Conservation (phyloP, 2,329 filamentous ascomycete genomes). For the Ophiosphaerella herpotricha region DNA sequence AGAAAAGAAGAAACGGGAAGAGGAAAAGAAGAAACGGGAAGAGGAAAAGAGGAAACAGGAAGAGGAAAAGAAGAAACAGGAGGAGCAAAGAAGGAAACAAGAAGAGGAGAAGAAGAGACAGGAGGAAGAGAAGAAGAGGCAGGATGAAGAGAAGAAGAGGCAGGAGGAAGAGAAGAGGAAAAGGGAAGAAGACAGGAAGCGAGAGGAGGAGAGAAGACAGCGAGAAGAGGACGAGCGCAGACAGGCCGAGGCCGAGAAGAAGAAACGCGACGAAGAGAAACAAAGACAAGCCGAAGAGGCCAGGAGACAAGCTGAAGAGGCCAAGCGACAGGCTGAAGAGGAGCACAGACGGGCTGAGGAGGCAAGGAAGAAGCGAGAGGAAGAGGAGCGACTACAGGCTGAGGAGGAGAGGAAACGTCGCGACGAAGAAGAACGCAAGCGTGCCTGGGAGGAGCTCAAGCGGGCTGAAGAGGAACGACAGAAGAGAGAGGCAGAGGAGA, state of each 20-base stretch:
- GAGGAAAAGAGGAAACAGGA: conserved; percentile 64
- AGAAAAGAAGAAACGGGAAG: conserved; percentile 47
- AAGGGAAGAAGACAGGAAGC: conserved; percentile 44
- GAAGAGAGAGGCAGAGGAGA: conserved; percentile 45
- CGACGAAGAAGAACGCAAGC: conserved; percentile 54
- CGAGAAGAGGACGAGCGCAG: conserved; percentile 65
- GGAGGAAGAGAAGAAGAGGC: conserved; percentile 61
- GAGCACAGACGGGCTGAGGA: conserved; percentile 64
- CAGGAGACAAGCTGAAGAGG: conserved; percentile 13
- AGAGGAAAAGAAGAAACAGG: conserved; percentile 60
- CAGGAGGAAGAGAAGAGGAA: conserved; percentile 49
- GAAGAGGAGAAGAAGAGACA: conserved; percentile 64
- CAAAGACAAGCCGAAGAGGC: conserved; percentile 52
- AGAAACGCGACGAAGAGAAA: conserved; percentile 41
- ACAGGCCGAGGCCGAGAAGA: conserved; percentile 47
- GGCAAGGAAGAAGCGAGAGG: conserved; percentile 46
- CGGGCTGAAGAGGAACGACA: conserved; percentile 40
- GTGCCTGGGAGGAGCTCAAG: conserved; percentile 45
- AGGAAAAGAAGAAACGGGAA: conserved; percentile 50
- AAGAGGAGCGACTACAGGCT: conserved; percentile 44
- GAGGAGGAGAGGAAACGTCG: conserved; percentile 51
- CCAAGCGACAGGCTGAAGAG: conserved; percentile 46
- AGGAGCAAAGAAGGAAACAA: conserved; percentile 41
- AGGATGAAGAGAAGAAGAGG: conserved; percentile 46
- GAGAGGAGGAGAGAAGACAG: conserved; percentile 60